These are phyloP conservation scores for Protea cynaroides DNA, from an alignment of 164 flowering plant species.

Conservation along the genomic window DNA sequence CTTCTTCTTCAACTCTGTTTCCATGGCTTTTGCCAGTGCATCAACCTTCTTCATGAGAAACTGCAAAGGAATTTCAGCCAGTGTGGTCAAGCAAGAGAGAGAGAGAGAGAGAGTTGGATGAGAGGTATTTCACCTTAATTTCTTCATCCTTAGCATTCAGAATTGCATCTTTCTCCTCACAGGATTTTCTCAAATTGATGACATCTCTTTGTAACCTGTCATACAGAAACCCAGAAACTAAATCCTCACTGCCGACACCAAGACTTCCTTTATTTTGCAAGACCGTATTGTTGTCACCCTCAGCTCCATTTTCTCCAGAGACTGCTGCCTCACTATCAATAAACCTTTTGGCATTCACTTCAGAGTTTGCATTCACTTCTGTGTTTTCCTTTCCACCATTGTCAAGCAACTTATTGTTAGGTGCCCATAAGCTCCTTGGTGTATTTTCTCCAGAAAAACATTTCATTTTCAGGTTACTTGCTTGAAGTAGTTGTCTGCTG, in stretches of 20 bases:
- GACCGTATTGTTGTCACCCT: conserved; percentile 15
- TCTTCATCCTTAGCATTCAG: conserved; percentile 70
- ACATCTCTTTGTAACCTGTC: conserved; percentile 86
- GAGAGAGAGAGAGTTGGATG: background rate
- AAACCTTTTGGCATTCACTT: conserved; percentile 14
- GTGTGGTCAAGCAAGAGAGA: background rate
- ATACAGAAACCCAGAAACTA: conserved; percentile 82
- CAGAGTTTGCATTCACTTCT: conserved; percentile 31
- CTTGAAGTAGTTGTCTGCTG: conserved; percentile 23
- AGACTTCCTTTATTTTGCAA: conserved; percentile 16
- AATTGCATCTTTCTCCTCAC: conserved; percentile 51
- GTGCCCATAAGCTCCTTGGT: conserved; percentile 40
- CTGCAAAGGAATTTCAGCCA: conserved; percentile 29
- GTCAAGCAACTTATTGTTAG: conserved; percentile 44
- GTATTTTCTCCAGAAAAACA: conserved; percentile 5
- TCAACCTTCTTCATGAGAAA: conserved; percentile 65
- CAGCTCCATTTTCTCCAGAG: conserved; percentile 23
- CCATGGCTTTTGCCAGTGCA: conserved; percentile 60
- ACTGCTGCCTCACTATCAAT: conserved; percentile 16
- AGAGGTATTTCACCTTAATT: conserved; percentile 48
- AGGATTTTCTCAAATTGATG: conserved; percentile 49
- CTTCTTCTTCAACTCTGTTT: conserved; percentile 60
- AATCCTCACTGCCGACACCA: conserved; percentile 34
- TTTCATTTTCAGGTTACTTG: conserved; percentile 34
- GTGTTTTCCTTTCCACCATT: conserved; percentile 52